Conservation (phyloP, 768 basidiomycete genomes). For the Macrolepiota albuminosa region DNA sequence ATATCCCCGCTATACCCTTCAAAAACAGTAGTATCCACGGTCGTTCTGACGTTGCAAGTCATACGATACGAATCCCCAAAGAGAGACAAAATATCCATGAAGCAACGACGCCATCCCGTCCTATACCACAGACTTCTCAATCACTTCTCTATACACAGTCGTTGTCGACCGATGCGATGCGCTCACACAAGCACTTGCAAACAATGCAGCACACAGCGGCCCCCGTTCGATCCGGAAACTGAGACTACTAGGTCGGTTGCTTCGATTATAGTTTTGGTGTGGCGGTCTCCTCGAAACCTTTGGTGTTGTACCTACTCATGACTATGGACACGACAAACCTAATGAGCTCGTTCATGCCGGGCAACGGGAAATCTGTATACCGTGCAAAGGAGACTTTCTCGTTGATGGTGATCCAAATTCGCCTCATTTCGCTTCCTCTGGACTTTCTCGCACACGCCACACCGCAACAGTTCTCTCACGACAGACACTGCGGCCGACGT, state of each 20-base stretch:
- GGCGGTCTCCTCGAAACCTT: background rate
- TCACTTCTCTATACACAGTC: too few species aligned
- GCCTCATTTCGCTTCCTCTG: background rate
- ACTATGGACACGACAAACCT: background rate
- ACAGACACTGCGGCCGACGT: background rate
- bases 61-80: too few species aligned
- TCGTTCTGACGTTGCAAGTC: background rate
- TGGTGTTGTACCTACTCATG: background rate
- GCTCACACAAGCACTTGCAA: background rate
- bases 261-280: background rate
- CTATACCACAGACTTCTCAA: too few species aligned
- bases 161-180: too few species aligned
- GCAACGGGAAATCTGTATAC: background rate
- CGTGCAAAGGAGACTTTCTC: too few species aligned
- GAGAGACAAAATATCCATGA: too few species aligned
- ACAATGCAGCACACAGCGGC: background rate
- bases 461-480: background rate
- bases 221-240: background rate
- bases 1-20: background rate
- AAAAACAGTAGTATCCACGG: background rate
- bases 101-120: too few species aligned
- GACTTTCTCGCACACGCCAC: background rate
- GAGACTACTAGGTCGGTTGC: background rate
- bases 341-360: background rate
- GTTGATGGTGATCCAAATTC: background rate